Percentiles rank a stretch among this genome's conserved stretches.
phyloP scores from a whole-genome alignment of 495 filamentous ascomycete species.

The Podospora pseudoanserina region DNA sequence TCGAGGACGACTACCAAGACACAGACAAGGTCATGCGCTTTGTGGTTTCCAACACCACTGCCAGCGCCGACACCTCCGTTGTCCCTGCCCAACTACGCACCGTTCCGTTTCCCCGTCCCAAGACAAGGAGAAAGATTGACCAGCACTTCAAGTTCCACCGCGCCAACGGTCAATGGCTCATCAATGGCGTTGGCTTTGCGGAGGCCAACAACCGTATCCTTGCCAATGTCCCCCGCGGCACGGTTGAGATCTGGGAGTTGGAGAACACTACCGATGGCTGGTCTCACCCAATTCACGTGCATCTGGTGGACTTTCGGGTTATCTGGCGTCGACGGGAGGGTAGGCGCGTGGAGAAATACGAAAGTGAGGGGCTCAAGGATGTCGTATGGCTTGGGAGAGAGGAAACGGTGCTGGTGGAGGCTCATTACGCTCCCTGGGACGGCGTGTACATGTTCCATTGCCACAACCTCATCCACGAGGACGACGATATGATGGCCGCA shows the following conservation, averaged over 20 bases:
- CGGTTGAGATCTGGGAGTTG: slow-evolving; percentile 48
- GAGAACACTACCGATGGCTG: slow-evolving; percentile 42
- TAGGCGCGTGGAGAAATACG: slow-evolving; percentile 41
- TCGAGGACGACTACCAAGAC: slow-evolving; percentile 40
- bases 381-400: slow-evolving; percentile 42
- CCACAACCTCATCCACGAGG: slow-evolving; percentile 55
- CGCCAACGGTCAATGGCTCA: slow-evolving; percentile 36
- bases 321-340: slow-evolving; percentile 38
- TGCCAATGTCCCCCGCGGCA: slow-evolving; percentile 40
- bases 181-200: slow-evolving; percentile 49
- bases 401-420: slow-evolving; percentile 46
- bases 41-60: slow-evolving; percentile 37
- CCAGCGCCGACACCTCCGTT: slow-evolving; percentile 13
- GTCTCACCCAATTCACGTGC: slow-evolving; percentile 53
- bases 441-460: slow-evolving; percentile 54
- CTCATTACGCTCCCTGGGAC: slow-evolving; percentile 47
- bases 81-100: background rate
- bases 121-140: slow-evolving; percentile 29
- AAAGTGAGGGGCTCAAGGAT: slow-evolving; percentile 47
- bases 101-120: slow-evolving; percentile 14
- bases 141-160: slow-evolving; percentile 44
- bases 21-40: slow-evolving; percentile 50
- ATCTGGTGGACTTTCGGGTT: slow-evolving; percentile 55
- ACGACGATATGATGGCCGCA: slow-evolving; percentile 56
- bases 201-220: slow-evolving; percentile 47